These are phyloP conservation scores for Dillenia suffruticosa DNA, from an alignment of 164 flowering plant species.

Conservation along the genomic window DNA sequence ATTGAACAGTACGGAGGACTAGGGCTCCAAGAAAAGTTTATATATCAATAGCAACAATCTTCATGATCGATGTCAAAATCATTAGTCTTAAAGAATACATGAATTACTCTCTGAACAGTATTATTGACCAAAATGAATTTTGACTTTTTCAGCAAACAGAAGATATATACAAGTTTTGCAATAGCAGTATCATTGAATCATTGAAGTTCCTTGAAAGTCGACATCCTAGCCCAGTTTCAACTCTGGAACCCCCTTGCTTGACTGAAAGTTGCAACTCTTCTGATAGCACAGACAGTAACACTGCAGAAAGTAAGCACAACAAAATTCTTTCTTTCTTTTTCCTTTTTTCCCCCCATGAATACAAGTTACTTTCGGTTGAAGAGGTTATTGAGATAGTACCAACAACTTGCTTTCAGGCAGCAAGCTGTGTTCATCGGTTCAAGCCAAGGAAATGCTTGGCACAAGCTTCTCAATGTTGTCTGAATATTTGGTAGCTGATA, in stretches of 20 bases:
- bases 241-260: slow-evolving; percentile 61
- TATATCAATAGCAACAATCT: too few relatives aligned
- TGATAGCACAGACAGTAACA: slow-evolving; percentile 43
- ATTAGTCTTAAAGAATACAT: too few relatives aligned
- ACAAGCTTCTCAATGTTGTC: slow-evolving; percentile 23
- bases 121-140: neutral
- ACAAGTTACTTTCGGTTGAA: neutral
- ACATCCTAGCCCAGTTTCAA: slow-evolving; percentile 78
- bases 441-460: slow-evolving; percentile 36
- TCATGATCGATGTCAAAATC: too few relatives aligned
- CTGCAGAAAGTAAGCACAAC: slow-evolving; percentile 35
- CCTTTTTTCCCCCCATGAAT: neutral
- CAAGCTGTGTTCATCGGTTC: slow-evolving; percentile 41
- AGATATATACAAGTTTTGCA: slow-evolving; percentile 23
- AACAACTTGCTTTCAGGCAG: slow-evolving; percentile 37
- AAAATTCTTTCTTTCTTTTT: neutral
- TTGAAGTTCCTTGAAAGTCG: slow-evolving; percentile 31
- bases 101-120: too few relatives aligned
- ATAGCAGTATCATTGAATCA: slow-evolving; percentile 26
- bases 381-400: too few relatives aligned
- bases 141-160: slow-evolving; percentile 34
- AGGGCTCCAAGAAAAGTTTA: too few relatives aligned
- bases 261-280: slow-evolving; percentile 75
- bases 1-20: too few relatives aligned
- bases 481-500: slow-evolving; percentile 33